phyloP scores from a whole-genome alignment of 1,284 basidiomycete genomes.

The Pascua sp. region DNA sequence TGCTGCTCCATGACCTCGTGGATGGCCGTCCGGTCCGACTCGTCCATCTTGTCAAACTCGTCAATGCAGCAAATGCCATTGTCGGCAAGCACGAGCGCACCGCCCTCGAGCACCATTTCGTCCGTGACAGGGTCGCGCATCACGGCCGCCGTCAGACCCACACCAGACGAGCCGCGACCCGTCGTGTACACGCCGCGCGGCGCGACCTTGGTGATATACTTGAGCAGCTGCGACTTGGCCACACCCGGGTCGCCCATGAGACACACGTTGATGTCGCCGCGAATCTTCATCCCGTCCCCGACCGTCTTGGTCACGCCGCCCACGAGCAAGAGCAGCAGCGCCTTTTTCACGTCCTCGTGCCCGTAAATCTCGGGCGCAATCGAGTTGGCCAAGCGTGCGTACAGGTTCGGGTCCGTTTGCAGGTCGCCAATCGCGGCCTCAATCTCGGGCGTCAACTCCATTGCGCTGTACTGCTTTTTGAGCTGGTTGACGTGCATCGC shows the following conservation, averaged over 20 bases:
- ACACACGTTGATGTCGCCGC: slow-evolving; percentile 96
- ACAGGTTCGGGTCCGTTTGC: slow-evolving; percentile 71
- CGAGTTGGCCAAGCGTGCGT: slow-evolving; percentile 58
- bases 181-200: slow-evolving; percentile 98
- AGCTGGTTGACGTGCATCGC: slow-evolving; percentile 86
- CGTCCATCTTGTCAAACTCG: slow-evolving; percentile 99
- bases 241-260: slow-evolving; percentile 99
- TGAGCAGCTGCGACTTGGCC: slow-evolving; percentile 95
- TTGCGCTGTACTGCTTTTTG: slow-evolving; percentile 94
- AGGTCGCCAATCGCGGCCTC: slow-evolving; percentile 67
- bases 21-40: slow-evolving; percentile 93
- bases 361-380: slow-evolving; percentile 99
- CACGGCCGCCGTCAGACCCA: slow-evolving; percentile 96
- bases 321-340: slow-evolving; percentile 85
- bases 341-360: slow-evolving; percentile 97
- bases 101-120: slow-evolving; percentile 99
- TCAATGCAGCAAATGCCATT: slow-evolving; percentile 99
- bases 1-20: slow-evolving; percentile 99
- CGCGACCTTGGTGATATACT: slow-evolving; percentile 98
- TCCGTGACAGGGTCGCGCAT: slow-evolving; percentile 99
- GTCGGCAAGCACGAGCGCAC: slow-evolving; percentile 95
- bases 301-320: slow-evolving; percentile 94
- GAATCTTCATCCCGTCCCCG: slow-evolving; percentile 97
- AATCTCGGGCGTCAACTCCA: slow-evolving; percentile 88
- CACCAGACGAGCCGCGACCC: slow-evolving; percentile 94